Evolutionary conservation across 495 filamentous ascomycete species (phyloP).

Genomic region (Cercophora scortea): DNA sequence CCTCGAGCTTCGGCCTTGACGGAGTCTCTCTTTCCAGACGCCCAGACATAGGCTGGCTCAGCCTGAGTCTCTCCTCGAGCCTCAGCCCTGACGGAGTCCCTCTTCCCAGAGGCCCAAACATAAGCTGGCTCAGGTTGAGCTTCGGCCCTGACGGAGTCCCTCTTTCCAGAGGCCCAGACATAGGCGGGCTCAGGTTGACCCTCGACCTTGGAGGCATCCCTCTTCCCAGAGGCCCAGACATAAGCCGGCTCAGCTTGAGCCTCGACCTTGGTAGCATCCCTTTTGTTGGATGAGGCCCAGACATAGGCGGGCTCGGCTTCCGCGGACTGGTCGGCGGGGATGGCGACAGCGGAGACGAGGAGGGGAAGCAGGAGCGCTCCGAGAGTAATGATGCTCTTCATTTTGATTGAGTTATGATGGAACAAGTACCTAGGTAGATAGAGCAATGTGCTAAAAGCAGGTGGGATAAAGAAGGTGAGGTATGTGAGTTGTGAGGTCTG

Average conservation of each 20-base stretch:
- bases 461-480: too few species aligned
- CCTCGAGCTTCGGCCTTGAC: too few species aligned
- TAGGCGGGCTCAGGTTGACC: background rate
- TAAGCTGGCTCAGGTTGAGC: background rate
- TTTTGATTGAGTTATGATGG: background rate
- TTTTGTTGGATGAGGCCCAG: background rate
- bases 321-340: background rate
- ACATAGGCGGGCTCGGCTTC: background rate
- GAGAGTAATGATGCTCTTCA: background rate
- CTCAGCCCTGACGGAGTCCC: background rate
- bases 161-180: background rate
- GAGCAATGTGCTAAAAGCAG: too few species aligned
- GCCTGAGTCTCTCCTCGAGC: too few species aligned
- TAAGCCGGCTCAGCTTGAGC: background rate
- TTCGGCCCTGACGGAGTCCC: background rate
- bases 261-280: background rate
- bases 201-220: background rate
- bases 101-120: background rate
- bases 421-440: too few species aligned
- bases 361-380: background rate
- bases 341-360: background rate
- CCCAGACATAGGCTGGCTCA: background rate
- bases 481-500: too few species aligned
- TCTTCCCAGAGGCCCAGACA: background rate
- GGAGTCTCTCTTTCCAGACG: too few species aligned